Percentiles rank a stretch among this genome's conserved stretches.
Evolutionary conservation across 768 basidiomycete genomes (phyloP).

Genomic region (Russula compacta): DNA sequence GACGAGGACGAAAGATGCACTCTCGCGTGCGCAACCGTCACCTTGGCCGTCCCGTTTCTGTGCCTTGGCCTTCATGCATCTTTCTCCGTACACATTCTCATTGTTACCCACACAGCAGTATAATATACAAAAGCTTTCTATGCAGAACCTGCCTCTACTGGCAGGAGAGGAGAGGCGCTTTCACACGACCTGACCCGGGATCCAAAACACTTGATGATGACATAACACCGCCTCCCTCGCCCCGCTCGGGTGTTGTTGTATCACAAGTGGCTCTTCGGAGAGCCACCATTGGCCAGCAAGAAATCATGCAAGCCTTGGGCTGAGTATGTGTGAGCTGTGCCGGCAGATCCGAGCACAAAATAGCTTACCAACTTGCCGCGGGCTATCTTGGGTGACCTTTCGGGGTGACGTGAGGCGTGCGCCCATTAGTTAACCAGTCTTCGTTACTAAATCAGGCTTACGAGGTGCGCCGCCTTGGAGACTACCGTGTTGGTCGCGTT

Average conservation of each 20-base stretch:
- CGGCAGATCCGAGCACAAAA: neutral
- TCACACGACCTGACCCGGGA: neutral
- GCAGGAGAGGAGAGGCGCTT: neutral
- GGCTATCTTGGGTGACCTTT: conserved; percentile 18
- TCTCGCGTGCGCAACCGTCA: too few species aligned
- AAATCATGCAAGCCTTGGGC: conserved; percentile 17
- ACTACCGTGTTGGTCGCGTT: conserved; percentile 30
- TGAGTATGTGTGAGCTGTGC: neutral
- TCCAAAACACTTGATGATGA: neutral
- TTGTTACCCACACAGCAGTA: too few species aligned
- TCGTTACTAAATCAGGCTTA: conserved; percentile 5
- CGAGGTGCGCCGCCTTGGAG: conserved; percentile 27
- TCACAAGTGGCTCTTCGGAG: conserved; percentile 7
- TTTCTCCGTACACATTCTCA: too few species aligned
- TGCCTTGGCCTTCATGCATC: too few species aligned
- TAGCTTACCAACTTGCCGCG: conserved; percentile 17
- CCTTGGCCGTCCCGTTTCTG: too few species aligned
- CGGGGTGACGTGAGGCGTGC: neutral
- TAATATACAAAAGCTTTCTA: too few species aligned
- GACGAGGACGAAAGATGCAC: neutral
- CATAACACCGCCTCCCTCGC: neutral
- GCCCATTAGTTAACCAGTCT: neutral
- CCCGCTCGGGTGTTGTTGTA: neutral
- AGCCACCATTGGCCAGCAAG: neutral
- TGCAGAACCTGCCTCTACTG: too few species aligned